Evolutionary conservation across 306 rosid genomes (phyloP).

Genomic region (Clitoria ternatea): DNA sequence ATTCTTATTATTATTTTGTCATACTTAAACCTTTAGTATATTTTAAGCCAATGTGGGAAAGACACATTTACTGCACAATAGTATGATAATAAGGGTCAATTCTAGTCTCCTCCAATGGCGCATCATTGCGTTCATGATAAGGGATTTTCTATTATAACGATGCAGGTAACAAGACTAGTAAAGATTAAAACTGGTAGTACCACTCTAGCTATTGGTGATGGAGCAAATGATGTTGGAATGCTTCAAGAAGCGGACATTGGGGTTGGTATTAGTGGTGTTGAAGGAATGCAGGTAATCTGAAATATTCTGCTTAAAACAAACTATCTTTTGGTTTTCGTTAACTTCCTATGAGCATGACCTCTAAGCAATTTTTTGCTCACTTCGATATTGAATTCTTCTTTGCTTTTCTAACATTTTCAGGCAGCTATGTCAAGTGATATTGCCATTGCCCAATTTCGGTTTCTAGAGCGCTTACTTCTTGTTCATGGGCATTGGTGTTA

Average conservation of each 20-base stretch:
- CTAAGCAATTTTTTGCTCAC: not conserved
- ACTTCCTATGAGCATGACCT: not conserved
- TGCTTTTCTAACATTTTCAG: conserved; percentile 43
- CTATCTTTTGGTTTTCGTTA: not conserved
- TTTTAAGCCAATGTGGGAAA: not conserved
- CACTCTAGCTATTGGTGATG: conserved; percentile 92
- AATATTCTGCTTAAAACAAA: not conserved
- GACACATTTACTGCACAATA: not conserved
- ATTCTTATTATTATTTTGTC: no score
- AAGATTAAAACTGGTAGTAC: conserved; percentile 66
- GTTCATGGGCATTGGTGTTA: conserved; percentile 99
- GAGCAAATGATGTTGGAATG: conserved; percentile 98
- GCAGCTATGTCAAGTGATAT: conserved; percentile 97
- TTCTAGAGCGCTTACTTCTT: conserved; percentile 81
- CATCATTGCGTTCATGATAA: not conserved
- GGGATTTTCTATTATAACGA: conserved; percentile 6
- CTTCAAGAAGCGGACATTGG: conserved; percentile 99
- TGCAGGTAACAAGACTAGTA: conserved; percentile 81
- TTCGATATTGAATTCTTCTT: not conserved
- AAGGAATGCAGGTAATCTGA: conserved; percentile 89
- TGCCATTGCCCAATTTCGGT: conserved; percentile 87
- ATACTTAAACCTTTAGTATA: no score
- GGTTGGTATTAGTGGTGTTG: conserved; percentile 87
- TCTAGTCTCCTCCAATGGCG: not conserved
- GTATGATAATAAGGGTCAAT: not conserved